Evolutionary conservation across 2,329 filamentous ascomycete genomes (phyloP).

Genomic region (Pleochaeta shiraiana): DNA sequence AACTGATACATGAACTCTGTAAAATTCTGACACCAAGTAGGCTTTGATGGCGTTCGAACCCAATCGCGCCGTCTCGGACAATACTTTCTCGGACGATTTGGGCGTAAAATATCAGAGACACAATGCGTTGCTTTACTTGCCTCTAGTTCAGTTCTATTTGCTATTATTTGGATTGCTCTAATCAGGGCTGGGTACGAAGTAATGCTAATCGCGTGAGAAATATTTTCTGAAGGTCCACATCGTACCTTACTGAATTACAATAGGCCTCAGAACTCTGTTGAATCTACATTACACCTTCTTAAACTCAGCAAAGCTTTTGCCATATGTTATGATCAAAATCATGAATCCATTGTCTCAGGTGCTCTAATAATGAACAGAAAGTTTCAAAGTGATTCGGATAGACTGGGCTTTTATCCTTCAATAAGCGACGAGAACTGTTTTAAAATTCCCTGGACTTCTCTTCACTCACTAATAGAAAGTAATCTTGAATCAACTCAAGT

Average conservation of each 20-base stretch:
- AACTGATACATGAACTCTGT: too few relatives aligned
- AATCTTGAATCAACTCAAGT: neutral
- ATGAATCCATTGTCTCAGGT: neutral
- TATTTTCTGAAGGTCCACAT: conserved; percentile 5
- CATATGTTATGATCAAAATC: neutral
- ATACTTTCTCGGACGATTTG: neutral
- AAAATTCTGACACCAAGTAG: neutral
- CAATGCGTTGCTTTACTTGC: conserved; percentile 29
- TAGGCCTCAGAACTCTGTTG: conserved; percentile 25
- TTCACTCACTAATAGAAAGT: neutral
- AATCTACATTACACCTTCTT: conserved; percentile 27
- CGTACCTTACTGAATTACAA: neutral
- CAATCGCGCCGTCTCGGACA: neutral
- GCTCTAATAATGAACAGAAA: neutral
- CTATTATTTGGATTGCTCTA: conserved; percentile 37
- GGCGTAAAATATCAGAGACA: neutral
- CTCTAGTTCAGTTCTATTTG: conserved; percentile 32
- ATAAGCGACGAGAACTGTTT: neutral
- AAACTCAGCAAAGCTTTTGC: neutral
- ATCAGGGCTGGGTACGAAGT: conserved; percentile 32
- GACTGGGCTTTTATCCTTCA: too few relatives aligned
- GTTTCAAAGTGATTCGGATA: neutral
- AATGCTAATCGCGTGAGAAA: conserved; percentile 30
- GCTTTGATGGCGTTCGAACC: neutral
- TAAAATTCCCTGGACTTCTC: neutral